Conservation (phyloP, 208 protist species). For the Endotrypanum monterogeii region DNA sequence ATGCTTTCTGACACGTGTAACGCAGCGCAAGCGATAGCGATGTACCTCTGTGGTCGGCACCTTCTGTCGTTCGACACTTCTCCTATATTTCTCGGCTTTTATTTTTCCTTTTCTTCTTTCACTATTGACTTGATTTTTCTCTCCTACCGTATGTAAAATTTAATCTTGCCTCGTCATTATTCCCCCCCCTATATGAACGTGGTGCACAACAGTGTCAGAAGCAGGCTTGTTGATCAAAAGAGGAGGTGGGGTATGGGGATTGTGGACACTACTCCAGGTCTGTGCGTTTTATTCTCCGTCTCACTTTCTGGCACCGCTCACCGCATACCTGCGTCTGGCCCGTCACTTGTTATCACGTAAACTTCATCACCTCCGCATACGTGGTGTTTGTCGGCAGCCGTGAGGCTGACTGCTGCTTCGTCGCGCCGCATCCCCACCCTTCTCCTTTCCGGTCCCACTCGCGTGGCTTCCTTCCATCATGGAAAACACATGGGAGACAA, state of each 20-base stretch:
- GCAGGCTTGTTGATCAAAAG: background rate
- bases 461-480: constrained; percentile 1
- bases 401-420: background rate
- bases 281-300: background rate
- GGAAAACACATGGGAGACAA: constrained; percentile 69
- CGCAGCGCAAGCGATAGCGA: background rate
- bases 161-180: too few relatives aligned
- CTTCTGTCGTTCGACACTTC: background rate
- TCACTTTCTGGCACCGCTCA: background rate
- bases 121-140: background rate
- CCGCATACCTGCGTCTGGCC: background rate
- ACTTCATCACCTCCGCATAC: background rate
- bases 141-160: too few relatives aligned
- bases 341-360: background rate
- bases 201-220: background rate
- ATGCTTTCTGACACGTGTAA: background rate
- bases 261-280: background rate
- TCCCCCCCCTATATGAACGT: background rate
- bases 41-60: background rate
- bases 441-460: background rate
- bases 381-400: background rate
- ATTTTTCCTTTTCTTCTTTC: background rate
- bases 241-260: background rate
- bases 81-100: background rate
- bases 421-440: background rate